Conservation (phyloP, 2,329 filamentous ascomycete genomes). For the Akanthomyces muscarius region DNA sequence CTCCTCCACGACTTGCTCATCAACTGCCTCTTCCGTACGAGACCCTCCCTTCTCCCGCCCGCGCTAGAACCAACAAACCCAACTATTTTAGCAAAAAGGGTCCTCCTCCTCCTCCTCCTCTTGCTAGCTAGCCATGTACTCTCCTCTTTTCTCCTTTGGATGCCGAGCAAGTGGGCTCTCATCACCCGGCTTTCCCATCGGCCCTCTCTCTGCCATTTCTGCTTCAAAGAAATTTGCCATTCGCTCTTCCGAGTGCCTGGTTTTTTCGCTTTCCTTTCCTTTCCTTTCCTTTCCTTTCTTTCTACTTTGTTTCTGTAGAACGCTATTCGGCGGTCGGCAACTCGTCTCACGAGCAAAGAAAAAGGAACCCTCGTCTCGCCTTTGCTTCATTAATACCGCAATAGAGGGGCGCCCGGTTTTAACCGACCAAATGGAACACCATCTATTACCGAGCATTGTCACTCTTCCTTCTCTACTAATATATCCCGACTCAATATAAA, state of each 20-base stretch:
- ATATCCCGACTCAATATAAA: too few relatives aligned
- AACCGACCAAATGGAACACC: conserved; percentile 7
- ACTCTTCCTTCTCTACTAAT: background rate
- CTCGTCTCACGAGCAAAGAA: background rate
- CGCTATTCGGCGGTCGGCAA: background rate
- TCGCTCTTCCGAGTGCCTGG: too few relatives aligned
- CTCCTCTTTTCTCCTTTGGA: too few relatives aligned
- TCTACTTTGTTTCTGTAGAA: too few relatives aligned
- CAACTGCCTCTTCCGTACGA: background rate
- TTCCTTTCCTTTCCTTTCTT: too few relatives aligned
- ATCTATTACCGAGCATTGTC: conserved; percentile 3
- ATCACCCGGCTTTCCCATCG: too few relatives aligned
- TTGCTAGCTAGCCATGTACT: too few relatives aligned
- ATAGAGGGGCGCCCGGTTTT: background rate
- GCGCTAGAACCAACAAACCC: background rate
- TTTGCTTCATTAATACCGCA: background rate
- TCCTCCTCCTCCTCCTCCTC: background rate
- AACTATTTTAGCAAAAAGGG: background rate
- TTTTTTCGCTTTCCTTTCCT: too few relatives aligned
- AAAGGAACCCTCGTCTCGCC: background rate
- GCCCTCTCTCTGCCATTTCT: too few relatives aligned
- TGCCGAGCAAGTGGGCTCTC: too few relatives aligned
- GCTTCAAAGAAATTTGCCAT: too few relatives aligned
- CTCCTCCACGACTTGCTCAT: background rate
- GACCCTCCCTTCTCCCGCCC: background rate